A percentile compares a stretch with the other conserved stretches of the same genome.
These are phyloP conservation scores for Neolentinus lepideus DNA, from an alignment of 1,284 basidiomycete species.

Conservation along the genomic window DNA sequence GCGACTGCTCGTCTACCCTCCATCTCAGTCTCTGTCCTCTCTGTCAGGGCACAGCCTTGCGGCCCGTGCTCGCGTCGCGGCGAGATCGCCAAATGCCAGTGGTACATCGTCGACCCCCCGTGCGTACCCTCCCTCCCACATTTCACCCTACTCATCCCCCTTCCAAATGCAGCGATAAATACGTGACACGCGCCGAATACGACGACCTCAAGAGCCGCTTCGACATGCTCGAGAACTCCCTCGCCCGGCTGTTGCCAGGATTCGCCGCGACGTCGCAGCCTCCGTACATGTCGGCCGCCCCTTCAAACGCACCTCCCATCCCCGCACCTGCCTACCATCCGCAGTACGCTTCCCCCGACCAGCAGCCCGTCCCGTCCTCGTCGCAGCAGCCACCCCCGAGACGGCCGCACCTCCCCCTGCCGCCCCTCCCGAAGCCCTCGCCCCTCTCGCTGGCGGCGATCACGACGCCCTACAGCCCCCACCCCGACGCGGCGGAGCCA, in stretches of 20 bases:
- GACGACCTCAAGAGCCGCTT: conserved; percentile 39
- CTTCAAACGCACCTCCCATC: not conserved
- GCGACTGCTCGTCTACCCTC: conserved; percentile 9
- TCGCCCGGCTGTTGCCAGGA: conserved; percentile 12
- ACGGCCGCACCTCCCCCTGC: not conserved
- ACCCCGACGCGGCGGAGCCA: conserved; percentile 25
- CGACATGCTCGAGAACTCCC: conserved; percentile 29
- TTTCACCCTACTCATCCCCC: conserved; percentile 10
- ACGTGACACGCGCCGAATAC: conserved; percentile 44
- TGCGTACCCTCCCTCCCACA: conserved; percentile 23
- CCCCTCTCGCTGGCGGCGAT: conserved; percentile 27
- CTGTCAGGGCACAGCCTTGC: conserved; percentile 41
- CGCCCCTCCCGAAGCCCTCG: conserved; percentile 15
- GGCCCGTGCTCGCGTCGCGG: conserved; percentile 47
- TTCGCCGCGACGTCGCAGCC: not conserved
- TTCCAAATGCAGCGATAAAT: conserved; percentile 39
- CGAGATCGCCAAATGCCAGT: conserved; percentile 48
- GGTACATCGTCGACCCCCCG: conserved; percentile 52
- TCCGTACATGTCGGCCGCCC: not conserved
- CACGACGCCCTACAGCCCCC: conserved; percentile 20
- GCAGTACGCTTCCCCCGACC: not conserved
- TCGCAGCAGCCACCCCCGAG: not conserved
- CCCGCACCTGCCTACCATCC: not conserved
- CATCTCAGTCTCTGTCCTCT: conserved; percentile 13
- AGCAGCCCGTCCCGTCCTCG: not conserved